Evolutionary conservation across 2,329 filamentous ascomycete species (phyloP).

Genomic region (Trichoderma semiorbis): DNA sequence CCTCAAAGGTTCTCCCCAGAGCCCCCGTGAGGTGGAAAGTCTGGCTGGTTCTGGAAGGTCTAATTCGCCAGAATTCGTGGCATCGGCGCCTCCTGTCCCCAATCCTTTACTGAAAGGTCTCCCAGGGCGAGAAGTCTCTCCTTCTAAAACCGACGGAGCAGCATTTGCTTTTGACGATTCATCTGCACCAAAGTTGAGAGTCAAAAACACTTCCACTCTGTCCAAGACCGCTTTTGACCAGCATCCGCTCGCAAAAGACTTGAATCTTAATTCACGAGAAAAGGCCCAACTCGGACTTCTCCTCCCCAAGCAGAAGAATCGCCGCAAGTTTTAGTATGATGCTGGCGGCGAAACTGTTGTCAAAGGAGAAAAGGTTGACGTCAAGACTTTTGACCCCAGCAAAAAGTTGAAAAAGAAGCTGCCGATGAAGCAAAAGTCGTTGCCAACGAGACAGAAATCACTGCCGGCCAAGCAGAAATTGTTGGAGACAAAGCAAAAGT

Average conservation of each 20-base stretch:
- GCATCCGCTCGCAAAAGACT: conserved; percentile 35
- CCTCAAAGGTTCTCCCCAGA: conserved; percentile 15
- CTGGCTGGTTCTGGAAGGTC: conserved; percentile 12
- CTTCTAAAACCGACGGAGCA: conserved; percentile 37
- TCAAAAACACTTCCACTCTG: conserved; percentile 32
- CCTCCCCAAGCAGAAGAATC: conserved; percentile 32
- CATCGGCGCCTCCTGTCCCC: conserved; percentile 19
- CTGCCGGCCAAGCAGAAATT: neutral
- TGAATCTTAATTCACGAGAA: conserved; percentile 29
- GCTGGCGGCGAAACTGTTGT: conserved; percentile 31
- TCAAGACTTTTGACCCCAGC: neutral
- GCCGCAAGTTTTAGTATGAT: conserved; percentile 38
- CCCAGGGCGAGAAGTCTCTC: conserved; percentile 38
- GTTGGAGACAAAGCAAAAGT: neutral
- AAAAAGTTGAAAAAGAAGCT: conserved; percentile 2
- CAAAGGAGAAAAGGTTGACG: conserved; percentile 3
- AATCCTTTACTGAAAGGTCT: conserved; percentile 45
- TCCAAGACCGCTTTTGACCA: conserved; percentile 35
- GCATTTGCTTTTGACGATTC: conserved; percentile 36
- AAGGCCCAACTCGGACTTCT: conserved; percentile 34
- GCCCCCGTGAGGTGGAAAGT: conserved; percentile 13
- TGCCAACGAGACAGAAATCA: neutral
- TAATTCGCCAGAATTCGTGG: neutral
- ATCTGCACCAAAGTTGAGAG: conserved; percentile 28
- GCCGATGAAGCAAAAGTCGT: neutral